These are phyloP conservation scores for Podospora pseudocomata DNA, from an alignment of 495 filamentous ascomycete genomes.

Conservation along the genomic window DNA sequence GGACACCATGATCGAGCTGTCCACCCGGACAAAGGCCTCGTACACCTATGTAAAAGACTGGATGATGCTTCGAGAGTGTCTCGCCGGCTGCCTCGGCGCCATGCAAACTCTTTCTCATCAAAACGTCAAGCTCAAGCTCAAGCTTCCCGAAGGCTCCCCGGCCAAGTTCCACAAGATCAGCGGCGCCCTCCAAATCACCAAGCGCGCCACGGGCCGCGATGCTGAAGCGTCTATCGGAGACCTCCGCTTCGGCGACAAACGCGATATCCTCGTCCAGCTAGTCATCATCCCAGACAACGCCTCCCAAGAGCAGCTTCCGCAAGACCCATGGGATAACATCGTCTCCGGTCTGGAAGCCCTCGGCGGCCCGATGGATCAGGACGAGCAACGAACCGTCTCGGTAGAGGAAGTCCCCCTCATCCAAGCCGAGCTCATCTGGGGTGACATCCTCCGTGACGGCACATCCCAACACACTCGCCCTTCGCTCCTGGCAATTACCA, in stretches of 20 bases:
- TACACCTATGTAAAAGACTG: conserved; percentile 99
- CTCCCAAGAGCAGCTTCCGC: conserved; percentile 79
- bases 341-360: conserved; percentile 94
- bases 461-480: conserved; percentile 83
- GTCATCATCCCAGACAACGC: conserved; percentile 87
- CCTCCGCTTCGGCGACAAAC: conserved; percentile 93
- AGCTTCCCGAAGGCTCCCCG: conserved; percentile 90
- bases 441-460: conserved; percentile 90
- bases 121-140: conserved; percentile 95
- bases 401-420: conserved; percentile 95
- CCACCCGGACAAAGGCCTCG: conserved; percentile 90
- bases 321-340: conserved; percentile 95
- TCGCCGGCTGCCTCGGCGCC: conserved; percentile 91
- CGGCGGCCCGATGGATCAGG: conserved; percentile 82
- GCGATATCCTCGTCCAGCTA: conserved; percentile 92
- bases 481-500: conserved; percentile 94
- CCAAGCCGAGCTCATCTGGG: conserved; percentile 90
- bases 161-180: conserved; percentile 99
- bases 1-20: conserved; percentile 97
- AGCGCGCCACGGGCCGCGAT: conserved; percentile 93
- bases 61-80: conserved; percentile 99
- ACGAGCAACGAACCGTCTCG: conserved; percentile 77
- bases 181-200: conserved; percentile 93
- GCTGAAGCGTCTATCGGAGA: conserved; percentile 92
- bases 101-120: conserved; percentile 97